A percentile compares a stretch with the other conserved stretches of the same genome.
Conservation (phyloP, 352 stramenopile genomes). For the Phytophthora kernoviae region DNA sequence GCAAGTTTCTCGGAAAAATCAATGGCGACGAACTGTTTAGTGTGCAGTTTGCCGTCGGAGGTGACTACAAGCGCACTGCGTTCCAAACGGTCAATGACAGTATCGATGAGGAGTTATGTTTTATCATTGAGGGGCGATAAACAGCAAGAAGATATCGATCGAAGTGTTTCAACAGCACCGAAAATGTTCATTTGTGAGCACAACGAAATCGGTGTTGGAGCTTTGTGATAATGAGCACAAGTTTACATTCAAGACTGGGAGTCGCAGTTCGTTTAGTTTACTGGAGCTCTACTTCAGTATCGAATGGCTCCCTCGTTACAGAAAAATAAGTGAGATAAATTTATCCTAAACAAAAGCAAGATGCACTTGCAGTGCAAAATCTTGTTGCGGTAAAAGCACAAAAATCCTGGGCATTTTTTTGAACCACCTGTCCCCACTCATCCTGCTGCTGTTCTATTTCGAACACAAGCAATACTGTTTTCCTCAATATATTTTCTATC, state of each 20-base stretch:
- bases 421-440: too few relatives aligned
- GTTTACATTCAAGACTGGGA: background rate
- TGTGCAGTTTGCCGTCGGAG: background rate
- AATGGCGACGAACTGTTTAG: background rate
- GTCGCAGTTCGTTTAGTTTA: background rate
- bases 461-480: too few relatives aligned
- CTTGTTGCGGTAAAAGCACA: too few relatives aligned
- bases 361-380: too few relatives aligned
- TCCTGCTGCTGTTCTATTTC: too few relatives aligned
- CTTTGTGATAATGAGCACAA: background rate
- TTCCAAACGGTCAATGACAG: background rate
- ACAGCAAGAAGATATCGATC: background rate
- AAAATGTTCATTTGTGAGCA: background rate
- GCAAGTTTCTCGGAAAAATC: background rate
- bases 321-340: too few relatives aligned
- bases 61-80: background rate
- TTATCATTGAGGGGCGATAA: background rate
- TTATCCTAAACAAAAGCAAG: too few relatives aligned
- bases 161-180: background rate
- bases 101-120: background rate
- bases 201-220: background rate
- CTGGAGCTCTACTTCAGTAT: background rate
- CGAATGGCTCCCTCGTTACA: background rate
- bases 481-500: too few relatives aligned
- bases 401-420: too few relatives aligned